Evolutionary conservation across 805 yeast genomes (phyloP).

Genomic region (Maudiozyma serrabonitensis): DNA sequence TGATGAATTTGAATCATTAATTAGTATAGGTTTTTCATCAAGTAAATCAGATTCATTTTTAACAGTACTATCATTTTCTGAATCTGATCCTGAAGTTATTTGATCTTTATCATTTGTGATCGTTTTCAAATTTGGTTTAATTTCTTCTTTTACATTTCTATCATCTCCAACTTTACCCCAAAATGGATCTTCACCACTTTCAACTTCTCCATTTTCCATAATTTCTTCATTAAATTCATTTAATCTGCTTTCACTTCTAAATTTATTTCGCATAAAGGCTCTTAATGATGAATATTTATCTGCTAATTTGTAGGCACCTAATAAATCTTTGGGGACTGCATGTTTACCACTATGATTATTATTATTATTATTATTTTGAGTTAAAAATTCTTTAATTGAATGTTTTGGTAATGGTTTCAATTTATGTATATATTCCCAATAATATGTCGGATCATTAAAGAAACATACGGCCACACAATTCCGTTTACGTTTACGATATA

Average conservation of each 20-base stretch:
- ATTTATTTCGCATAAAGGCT: conserved; percentile 18
- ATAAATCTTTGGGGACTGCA: conserved; percentile 13
- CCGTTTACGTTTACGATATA: conserved; percentile 17
- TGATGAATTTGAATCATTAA: neutral
- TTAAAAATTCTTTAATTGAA: conserved; percentile 12
- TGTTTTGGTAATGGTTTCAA: conserved; percentile 12
- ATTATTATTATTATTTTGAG: conserved; percentile 4
- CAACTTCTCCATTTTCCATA: conserved; percentile 8
- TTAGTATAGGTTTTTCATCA: neutral
- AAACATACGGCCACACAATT: conserved; percentile 27
- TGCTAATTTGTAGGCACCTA: conserved; percentile 25
- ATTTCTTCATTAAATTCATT: conserved; percentile 13
- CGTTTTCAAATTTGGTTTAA: neutral
- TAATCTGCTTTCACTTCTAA: conserved; percentile 18
- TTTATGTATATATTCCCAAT: conserved; percentile 26
- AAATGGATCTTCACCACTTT: conserved; percentile 25
- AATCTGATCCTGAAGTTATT: no score
- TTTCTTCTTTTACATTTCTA: neutral
- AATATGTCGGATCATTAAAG: conserved; percentile 29
- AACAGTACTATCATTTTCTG: neutral
- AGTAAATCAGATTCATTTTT: neutral
- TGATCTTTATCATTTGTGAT: neutral
- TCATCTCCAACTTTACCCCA: conserved; percentile 8
- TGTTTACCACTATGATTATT: conserved; percentile 1
- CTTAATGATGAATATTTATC: conserved; percentile 15